Conservation (phyloP, 495 filamentous ascomycete species). For the Aspergillus haitiensis region DNA sequence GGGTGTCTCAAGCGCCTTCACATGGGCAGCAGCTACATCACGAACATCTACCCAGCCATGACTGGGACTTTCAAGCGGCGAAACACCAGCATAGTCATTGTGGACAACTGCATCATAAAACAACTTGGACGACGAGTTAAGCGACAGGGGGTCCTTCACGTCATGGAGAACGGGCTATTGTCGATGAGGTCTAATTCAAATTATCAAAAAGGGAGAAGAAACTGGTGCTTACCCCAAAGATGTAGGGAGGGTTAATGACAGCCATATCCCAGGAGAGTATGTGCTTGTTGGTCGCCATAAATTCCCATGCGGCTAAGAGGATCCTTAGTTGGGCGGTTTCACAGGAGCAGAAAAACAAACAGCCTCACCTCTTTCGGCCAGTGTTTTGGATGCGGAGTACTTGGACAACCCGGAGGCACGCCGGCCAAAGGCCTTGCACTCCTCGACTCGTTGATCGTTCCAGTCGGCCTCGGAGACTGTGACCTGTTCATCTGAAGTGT, state of each 20-base stretch:
- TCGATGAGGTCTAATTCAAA: background rate
- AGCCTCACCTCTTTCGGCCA: background rate
- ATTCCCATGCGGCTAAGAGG: background rate
- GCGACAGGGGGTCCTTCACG: background rate
- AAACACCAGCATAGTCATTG: background rate
- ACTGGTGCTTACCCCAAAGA: background rate
- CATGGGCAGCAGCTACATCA: background rate
- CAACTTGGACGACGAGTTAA: background rate
- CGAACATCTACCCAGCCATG: conserved; percentile 4
- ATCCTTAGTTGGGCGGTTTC: background rate
- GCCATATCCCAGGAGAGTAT: background rate
- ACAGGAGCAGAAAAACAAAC: background rate
- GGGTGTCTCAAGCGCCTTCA: conserved; percentile 1
- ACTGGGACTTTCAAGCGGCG: background rate
- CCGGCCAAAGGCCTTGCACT: background rate
- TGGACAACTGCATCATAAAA: background rate
- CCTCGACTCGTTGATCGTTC: background rate
- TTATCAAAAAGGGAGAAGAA: background rate
- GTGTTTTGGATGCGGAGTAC: conserved; percentile 1
- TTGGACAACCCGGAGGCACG: background rate
- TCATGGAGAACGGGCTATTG: background rate
- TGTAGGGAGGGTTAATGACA: background rate
- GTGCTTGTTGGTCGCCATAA: background rate
- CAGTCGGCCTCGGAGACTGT: background rate
- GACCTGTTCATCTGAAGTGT: background rate